Base-by-base conservation (phyloP, 805 yeast genomes). In the Ogataea thermomethanolica region DNA sequence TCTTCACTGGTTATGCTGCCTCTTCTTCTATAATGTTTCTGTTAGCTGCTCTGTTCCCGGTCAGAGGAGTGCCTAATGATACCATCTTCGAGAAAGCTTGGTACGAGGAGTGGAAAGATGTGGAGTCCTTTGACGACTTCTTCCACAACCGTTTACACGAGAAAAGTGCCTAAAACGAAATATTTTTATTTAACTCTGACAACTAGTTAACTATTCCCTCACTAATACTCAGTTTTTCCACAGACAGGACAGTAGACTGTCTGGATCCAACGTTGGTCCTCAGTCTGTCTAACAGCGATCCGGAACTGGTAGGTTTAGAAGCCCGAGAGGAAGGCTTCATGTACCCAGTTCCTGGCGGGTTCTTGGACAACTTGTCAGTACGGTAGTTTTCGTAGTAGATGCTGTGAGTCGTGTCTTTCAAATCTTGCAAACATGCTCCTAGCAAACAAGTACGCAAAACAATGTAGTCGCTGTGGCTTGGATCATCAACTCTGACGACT, bases 371-470 rank as follows among this genome's bases (percentile, higher is more conserved):
- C 50, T 53, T 55, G 35, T 78, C 65, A 35, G 82, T 69, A 69
- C 96, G 81, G 61, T 77, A 86, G 22, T 78, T 73, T 62, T 84
- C 91, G 57, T 81, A 89, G 62, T 81, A 93, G 35, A 76, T 54
- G 46, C 80, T 85, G 56, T 84, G 80, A 2, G 96, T 88, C 2
- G 83, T 74, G 45, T 81, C 75, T 38, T 87, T 76, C 54, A 90
- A 70, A 61, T 86, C 95, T 57, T 86, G 78, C 73, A 89, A 70
- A 59, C 86, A 79, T 14, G 91, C 81, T 63, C 91, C 81, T 62
- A 88, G 69, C 47, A 90, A 67, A 48, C 88, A 73, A 24, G 84
- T 75, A 66, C 95, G 79, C 56, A 87, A 69, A 53, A 80, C 77
- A 54, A 78, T 73, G 64, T 84, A 84, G 62, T 88, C 95, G 57